Base-by-base conservation (phyloP, 2,329 filamentous ascomycete genomes). In the Cercospora nicotianae region DNA sequence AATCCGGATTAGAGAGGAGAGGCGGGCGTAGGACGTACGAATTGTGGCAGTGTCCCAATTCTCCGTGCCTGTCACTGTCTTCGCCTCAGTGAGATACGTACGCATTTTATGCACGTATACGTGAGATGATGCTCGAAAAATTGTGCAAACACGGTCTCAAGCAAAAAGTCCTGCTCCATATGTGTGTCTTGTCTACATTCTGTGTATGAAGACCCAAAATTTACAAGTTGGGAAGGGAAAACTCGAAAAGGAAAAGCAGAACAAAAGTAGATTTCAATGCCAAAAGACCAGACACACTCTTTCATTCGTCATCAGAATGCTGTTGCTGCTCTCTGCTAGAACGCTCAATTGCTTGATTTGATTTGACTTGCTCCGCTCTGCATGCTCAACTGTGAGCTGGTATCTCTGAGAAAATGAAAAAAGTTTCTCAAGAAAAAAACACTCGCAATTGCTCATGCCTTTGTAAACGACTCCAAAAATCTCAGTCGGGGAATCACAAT, bases 291-390 rank as follows among this genome's bases (percentile, higher is more conserved):
- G 31, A 51, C 6, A 33, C 20, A 60, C 48, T 23, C 31, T 59
- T 23, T 51, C 57, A 45, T 62, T 30, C 53, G 30, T 53, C 28
- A 10, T 58, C 55, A 58, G 45, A 61, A 58, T 64, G 63, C 63
- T 42, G 63, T 59, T 23, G 28, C 36, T 51, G 33, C 36, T 42
- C 36, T 42, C 66, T 70, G 68, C 65, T 60, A 66, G 53, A 70
- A 67, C 68, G 68, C 68, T 67, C 58, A 58, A n/a, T 60, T 57
- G 63, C 57, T 23, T 63, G 30, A 30, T 48, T 23, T 63, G 30
- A 30, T 48, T 31, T 45, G 48, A 57, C 9, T 57, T 18, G 53
- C 53, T 31, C 53, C 23, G 53, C 53, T 58, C 53, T 58, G 53
- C 53, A 33, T 58, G 53, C 53, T 30, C 53, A 42, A 42, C 51